Percentiles rank a stretch among this genome's conserved stretches.
These are phyloP conservation scores for Rubus idaeus DNA, from an alignment of 306 rosid species.

Conservation along the genomic window DNA sequence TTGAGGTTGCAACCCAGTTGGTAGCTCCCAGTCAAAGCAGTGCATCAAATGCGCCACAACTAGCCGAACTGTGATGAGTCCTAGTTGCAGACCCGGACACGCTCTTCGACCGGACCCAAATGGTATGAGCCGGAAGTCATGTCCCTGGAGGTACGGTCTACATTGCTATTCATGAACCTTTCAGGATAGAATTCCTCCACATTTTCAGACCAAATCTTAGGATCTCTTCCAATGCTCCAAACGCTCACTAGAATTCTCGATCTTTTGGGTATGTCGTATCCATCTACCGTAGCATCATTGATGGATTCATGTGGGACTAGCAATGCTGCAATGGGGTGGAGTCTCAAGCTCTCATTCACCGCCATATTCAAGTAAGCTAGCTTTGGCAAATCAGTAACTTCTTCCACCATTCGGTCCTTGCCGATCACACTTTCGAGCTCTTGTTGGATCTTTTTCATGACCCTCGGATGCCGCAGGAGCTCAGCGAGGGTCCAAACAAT, in stretches of 20 bases:
- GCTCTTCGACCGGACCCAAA: constrained; percentile 30
- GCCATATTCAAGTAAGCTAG: constrained; percentile 37
- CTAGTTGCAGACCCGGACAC: constrained; percentile 10
- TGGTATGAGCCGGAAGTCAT: constrained; percentile 35
- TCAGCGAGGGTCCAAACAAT: constrained; percentile 41
- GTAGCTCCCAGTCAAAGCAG: constrained; percentile 48
- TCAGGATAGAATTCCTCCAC: constrained; percentile 38
- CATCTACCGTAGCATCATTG: constrained; percentile 5
- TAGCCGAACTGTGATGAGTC: background rate
- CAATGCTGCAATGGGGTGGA: constrained; percentile 32
- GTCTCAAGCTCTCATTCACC: constrained; percentile 40
- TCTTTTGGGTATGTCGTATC: constrained; percentile 16
- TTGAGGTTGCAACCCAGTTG: background rate
- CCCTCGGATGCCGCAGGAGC: constrained; percentile 38
- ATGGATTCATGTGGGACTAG: constrained; percentile 18
- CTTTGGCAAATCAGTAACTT: constrained; percentile 25
- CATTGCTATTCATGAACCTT: constrained; percentile 24
- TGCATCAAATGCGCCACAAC: constrained; percentile 29
- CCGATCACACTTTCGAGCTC: constrained; percentile 39
- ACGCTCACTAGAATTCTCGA: constrained; percentile 18
- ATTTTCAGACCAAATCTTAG: constrained; percentile 38
- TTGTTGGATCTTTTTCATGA: constrained; percentile 40
- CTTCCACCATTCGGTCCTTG: constrained; percentile 30
- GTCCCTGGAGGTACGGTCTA: constrained; percentile 33
- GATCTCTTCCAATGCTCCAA: constrained; percentile 44